Conservation (phyloP, 78 protist genomes). For the Goniomonas avonlea region DNA sequence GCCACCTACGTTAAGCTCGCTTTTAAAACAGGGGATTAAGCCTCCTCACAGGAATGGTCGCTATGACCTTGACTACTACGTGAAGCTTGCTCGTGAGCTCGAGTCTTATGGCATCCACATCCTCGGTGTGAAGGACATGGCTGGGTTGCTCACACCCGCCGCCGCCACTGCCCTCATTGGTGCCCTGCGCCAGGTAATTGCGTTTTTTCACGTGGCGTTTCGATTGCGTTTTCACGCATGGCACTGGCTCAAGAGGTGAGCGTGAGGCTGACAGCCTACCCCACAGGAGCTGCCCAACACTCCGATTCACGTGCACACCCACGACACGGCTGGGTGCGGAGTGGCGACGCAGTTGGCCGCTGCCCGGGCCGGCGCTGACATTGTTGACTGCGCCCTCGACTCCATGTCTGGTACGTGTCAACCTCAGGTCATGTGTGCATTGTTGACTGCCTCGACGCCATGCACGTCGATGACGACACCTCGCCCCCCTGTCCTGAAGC, state of each 20-base stretch:
- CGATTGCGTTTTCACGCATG: no score
- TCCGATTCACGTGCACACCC: conserved; percentile 83
- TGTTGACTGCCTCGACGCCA: no score
- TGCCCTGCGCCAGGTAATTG: conserved; percentile 8
- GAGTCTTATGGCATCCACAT: conserved; percentile 34
- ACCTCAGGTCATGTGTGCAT: no score
- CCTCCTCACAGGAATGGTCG: no score
- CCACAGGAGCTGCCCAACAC: conserved; percentile 51
- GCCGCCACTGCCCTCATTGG: neutral
- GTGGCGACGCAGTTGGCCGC: conserved; percentile 1
- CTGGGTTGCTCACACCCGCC: conserved; percentile 73
- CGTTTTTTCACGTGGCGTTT: no score
- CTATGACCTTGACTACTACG: conserved; percentile 77
- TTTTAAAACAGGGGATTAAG: no score
- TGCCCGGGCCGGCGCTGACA: conserved; percentile 61
- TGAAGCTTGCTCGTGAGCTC: conserved; percentile 35
- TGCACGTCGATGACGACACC: no score
- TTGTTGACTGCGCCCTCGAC: conserved; percentile 61
- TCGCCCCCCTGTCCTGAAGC: no score
- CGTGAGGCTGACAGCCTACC: no score
- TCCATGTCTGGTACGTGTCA: conserved; percentile 62
- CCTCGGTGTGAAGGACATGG: conserved; percentile 74
- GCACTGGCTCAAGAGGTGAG: no score
- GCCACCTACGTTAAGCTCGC: no score
- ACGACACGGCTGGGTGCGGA: conserved; percentile 65